These are phyloP conservation scores for Fibroporia radiculosa DNA, from an alignment of 768 basidiomycete species.

Conservation along the genomic window DNA sequence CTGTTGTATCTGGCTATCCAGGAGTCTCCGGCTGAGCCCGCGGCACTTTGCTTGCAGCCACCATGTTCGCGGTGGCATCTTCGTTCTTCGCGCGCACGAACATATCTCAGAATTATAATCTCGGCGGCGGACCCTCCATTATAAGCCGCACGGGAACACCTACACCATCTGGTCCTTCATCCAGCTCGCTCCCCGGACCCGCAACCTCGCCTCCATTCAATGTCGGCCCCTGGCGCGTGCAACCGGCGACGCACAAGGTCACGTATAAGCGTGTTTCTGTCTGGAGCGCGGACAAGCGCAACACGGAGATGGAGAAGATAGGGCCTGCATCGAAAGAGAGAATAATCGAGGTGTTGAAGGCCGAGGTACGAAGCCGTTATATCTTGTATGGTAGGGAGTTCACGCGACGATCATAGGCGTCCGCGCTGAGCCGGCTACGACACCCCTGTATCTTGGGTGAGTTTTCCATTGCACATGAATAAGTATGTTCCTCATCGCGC, in stretches of 20 bases:
- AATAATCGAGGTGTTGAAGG: constrained; percentile 78
- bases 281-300: constrained; percentile 86
- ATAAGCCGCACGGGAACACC: constrained; percentile 32
- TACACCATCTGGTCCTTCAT: constrained; percentile 22
- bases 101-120: constrained; percentile 74
- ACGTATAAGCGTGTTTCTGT: constrained; percentile 87
- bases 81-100: constrained; percentile 78
- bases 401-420: constrained; percentile 47
- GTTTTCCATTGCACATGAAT: constrained; percentile 10
- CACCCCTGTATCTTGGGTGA: constrained; percentile 90
- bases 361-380: constrained; percentile 83
- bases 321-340: constrained; percentile 59
- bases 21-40: too few species aligned
- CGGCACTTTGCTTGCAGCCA: background rate
- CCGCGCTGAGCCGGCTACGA: constrained; percentile 74
- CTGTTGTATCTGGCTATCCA: background rate
- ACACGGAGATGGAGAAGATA: constrained; percentile 65
- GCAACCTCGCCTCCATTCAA: constrained; percentile 44
- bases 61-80: constrained; percentile 74
- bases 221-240: constrained; percentile 86
- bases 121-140: constrained; percentile 31
- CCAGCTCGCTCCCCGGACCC: constrained; percentile 31
- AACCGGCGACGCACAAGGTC: constrained; percentile 80
- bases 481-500: background rate
- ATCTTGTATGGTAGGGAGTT: too few species aligned